Base-by-base conservation (phyloP, 2,329 filamentous ascomycete genomes). In the Aspergillus felis region DNA sequence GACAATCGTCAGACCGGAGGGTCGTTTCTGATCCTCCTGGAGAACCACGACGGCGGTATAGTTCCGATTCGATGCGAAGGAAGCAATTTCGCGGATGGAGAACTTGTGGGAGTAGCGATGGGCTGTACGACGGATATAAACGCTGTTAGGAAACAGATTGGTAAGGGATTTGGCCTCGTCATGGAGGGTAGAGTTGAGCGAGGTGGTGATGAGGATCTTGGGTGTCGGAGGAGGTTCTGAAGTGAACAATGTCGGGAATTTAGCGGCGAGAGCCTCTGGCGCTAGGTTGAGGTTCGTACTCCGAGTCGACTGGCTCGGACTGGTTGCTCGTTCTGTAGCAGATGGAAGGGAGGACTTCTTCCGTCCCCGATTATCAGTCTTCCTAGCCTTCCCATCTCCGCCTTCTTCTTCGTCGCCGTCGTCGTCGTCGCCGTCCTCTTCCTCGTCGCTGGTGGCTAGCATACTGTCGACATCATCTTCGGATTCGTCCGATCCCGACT, bases 201-300 rank as follows among this genome's bases (percentile, higher is more conserved):
- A 90, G 7, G 94, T 97, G 0, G 94, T 99, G 69, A 99, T 84
- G 42, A 99, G 86, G 62, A 97, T 87, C 76, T 97, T 96, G 53
- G 94, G 92, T 58, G 77, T 76, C 56, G 79, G 82, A 50, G 80
- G 84, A 35, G 81, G 68, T 60, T 77, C 72, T 14, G 68, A 65
- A 29, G 84, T 65, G 76, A 86, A 88, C 25, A 87, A 78, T 6
- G 78, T 74, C 3, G 83, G 85, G 67, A 87, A 88, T 71, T 84
- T 85, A 47, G 82, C 77, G 44, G 82, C 79, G 24, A 87, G 78
- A 22, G 82, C 81, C 65, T 87, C 84, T 3, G 85, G 84, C 0
- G 83, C 83, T 10, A 86, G 76, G 60, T 81, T 81, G 25, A 87
- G 74, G 64, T 86, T 85, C 12, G 84, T 86, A 49, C 80, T 82